These are phyloP conservation scores for Achlya hypogyna DNA, from an alignment of 352 stramenopile genomes.

Conservation along the genomic window DNA sequence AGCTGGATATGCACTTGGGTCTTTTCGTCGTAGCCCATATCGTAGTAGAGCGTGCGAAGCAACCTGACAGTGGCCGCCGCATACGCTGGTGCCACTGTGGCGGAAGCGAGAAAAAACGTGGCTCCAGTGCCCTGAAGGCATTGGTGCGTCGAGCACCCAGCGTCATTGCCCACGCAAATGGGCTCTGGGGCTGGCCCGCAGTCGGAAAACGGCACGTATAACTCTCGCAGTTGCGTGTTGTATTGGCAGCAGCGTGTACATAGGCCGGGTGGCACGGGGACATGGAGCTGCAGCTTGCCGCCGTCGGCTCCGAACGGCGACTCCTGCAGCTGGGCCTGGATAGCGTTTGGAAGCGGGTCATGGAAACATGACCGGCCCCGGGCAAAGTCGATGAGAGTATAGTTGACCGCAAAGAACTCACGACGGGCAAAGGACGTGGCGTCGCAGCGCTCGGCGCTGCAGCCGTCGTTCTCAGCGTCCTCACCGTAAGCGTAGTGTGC, in stretches of 20 bases:
- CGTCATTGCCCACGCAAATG: background rate
- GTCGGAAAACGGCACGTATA: background rate
- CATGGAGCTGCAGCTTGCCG: background rate
- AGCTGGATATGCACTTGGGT: constrained; percentile 11
- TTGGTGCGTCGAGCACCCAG: background rate
- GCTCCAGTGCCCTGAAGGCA: background rate
- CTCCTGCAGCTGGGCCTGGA: background rate
- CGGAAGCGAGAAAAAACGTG: background rate
- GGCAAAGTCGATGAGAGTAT: background rate
- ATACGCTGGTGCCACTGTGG: background rate
- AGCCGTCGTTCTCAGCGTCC: background rate
- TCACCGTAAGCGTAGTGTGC: background rate
- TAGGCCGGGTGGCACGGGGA: background rate
- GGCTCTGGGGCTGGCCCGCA: background rate
- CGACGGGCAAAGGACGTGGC: background rate
- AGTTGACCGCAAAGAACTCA: background rate
- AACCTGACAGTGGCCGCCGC: background rate
- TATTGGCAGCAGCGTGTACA: constrained; percentile 8
- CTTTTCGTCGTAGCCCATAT: background rate
- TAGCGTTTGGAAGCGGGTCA: background rate
- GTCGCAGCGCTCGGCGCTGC: background rate
- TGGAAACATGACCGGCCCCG: background rate
- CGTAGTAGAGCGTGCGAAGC: background rate
- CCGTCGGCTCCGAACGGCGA: constrained; percentile 1
- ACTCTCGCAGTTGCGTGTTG: background rate